Evolutionary conservation across 2,329 filamentous ascomycete species (phyloP).

Genomic region (Hypoxylon sp.): DNA sequence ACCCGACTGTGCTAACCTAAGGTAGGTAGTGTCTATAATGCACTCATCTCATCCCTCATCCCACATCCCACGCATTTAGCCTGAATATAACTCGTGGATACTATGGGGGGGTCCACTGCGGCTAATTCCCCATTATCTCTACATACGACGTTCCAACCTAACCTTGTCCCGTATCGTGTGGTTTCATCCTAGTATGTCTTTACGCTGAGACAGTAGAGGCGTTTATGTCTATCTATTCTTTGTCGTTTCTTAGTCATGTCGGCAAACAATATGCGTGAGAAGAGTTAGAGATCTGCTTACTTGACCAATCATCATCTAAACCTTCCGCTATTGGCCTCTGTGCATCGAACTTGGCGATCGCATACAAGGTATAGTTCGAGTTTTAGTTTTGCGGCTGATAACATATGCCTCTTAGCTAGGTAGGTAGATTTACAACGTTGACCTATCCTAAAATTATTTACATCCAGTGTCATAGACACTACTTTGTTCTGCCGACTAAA

Average conservation of each 20-base stretch:
- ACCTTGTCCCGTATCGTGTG: conserved; percentile 27
- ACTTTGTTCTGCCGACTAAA: not conserved
- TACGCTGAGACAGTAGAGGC: conserved; percentile 3
- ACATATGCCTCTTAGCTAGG: not conserved
- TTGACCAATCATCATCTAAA: conserved; percentile 1
- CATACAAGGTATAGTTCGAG: conserved; percentile 12
- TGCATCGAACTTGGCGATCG: conserved; percentile 27
- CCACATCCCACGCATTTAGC: conserved; percentile 39
- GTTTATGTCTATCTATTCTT: conserved; percentile 7
- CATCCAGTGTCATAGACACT: not conserved
- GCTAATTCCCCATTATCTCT: conserved; percentile 40
- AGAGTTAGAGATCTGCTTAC: conserved; percentile 4
- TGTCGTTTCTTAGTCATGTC: conserved; percentile 5
- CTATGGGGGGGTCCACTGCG: conserved; percentile 41
- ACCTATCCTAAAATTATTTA: not conserved
- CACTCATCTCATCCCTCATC: not conserved
- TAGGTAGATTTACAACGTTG: not conserved
- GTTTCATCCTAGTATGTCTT: conserved; percentile 33
- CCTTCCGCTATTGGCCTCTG: not conserved
- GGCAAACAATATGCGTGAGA: not conserved
- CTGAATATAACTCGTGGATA: conserved; percentile 40
- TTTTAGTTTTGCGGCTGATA: conserved; percentile 11
- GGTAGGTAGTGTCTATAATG: conserved; percentile 6
- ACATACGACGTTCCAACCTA: conserved; percentile 12
- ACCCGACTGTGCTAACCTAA: conserved; percentile 32